Evolutionary conservation across 2,329 filamentous ascomycete species (phyloP).

Genomic region (Colletotrichum falcatum): DNA sequence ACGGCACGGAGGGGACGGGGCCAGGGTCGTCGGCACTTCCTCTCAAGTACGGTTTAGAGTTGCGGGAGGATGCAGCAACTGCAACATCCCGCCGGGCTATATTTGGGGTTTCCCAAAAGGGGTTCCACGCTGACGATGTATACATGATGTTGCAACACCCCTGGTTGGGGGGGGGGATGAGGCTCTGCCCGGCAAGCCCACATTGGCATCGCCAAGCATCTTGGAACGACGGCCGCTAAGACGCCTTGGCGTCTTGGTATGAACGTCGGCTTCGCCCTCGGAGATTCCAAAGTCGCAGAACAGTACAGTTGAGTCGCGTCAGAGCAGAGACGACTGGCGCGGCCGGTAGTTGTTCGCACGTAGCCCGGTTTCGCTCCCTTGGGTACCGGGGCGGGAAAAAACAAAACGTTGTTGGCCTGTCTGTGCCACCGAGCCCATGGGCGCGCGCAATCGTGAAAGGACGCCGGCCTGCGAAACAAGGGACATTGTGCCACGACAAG

Average conservation of each 20-base stretch:
- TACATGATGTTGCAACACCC: not conserved
- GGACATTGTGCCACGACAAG: not conserved
- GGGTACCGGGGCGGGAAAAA: too few species aligned
- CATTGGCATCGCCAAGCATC: conserved; percentile 20
- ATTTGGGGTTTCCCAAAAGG: not conserved
- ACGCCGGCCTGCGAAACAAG: not conserved
- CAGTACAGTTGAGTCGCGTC: not conserved
- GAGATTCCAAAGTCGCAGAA: not conserved
- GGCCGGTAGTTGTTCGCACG: not conserved
- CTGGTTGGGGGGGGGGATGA: conserved; percentile 30
- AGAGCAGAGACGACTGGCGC: not conserved
- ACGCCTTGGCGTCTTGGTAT: conserved; percentile 29
- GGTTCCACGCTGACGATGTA: not conserved
- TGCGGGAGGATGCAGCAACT: conserved; percentile 18
- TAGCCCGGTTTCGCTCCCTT: not conserved
- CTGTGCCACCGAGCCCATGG: not conserved
- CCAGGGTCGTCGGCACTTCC: not conserved
- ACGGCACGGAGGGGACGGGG: not conserved
- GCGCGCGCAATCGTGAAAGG: too few species aligned
- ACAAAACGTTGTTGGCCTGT: not conserved
- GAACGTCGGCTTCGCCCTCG: not conserved
- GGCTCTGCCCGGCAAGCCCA: conserved; percentile 31
- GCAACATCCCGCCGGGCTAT: not conserved
- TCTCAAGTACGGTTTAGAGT: conserved; percentile 5
- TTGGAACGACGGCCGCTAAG: conserved; percentile 28